These are phyloP conservation scores for Candida chauliodis DNA, from an alignment of 805 yeast species.

Conservation along the genomic window DNA sequence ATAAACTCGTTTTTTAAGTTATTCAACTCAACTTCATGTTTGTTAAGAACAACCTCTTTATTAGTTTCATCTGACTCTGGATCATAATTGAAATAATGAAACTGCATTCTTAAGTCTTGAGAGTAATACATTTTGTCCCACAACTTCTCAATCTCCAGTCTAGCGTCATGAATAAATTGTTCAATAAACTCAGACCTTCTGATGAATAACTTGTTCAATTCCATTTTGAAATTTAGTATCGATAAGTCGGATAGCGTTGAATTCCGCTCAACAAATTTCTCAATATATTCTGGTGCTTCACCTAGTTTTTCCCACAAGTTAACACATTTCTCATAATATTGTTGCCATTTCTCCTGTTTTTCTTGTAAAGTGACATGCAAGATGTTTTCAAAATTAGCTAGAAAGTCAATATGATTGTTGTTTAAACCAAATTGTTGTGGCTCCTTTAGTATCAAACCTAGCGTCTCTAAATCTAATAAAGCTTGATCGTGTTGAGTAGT, in stretches of 20 bases:
- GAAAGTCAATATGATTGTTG: conserved; percentile 30
- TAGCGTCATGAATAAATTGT: conserved; percentile 60
- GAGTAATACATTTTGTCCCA: conserved; percentile 66
- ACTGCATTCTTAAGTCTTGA: conserved; percentile 45
- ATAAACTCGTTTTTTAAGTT: conserved; percentile 48
- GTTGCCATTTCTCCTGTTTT: conserved; percentile 34
- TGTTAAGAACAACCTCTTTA: conserved; percentile 58
- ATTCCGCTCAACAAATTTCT: conserved; percentile 43
- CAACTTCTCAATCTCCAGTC: conserved; percentile 52
- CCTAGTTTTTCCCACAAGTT: conserved; percentile 56
- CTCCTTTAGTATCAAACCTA: conserved; percentile 30
- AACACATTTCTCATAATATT: conserved; percentile 38
- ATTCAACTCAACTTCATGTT: conserved; percentile 62
- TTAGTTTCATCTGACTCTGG: conserved; percentile 33
- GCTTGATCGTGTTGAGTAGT: conserved; percentile 24
- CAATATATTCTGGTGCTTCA: conserved; percentile 40
- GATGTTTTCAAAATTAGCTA: conserved; percentile 27
- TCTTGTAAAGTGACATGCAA: conserved; percentile 29
- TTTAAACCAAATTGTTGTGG: conserved; percentile 40
- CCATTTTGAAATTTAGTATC: conserved; percentile 49
- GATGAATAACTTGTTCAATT: conserved; percentile 53
- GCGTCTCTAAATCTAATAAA: conserved; percentile 35
- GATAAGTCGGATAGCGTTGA: conserved; percentile 44
- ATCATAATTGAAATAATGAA: conserved; percentile 38
- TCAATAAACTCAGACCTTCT: conserved; percentile 65